These are phyloP conservation scores for Paramecium caudatum DNA, from an alignment of 73 alveolate species.

Conservation along the genomic window DNA sequence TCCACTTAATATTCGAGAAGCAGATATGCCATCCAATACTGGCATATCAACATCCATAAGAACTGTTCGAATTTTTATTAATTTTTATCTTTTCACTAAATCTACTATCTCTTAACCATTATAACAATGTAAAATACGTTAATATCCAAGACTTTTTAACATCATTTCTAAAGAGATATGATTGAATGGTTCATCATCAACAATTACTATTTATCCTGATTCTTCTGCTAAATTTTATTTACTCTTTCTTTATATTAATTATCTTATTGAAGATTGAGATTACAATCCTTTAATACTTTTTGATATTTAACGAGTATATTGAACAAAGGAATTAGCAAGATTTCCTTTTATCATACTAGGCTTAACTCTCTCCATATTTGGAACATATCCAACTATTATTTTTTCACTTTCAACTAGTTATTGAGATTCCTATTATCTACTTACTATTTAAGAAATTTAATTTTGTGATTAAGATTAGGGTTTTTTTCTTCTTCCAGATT, in stretches of 20 bases:
- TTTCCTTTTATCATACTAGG: background rate
- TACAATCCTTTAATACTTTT: too few species aligned
- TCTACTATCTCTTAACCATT: conserved; percentile 51
- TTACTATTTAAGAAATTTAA: background rate
- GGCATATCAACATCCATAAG: conserved; percentile 68
- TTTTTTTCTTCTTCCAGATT: background rate
- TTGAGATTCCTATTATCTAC: background rate
- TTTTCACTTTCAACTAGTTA: background rate
- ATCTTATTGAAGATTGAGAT: background rate
- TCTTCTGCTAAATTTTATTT: conserved; percentile 18
- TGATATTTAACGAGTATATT: too few species aligned
- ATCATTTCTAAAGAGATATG: conserved; percentile 53
- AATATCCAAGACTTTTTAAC: conserved; percentile 25
- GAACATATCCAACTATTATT: background rate
- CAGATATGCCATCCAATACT: conserved; percentile 43
- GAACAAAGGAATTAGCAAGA: background rate
- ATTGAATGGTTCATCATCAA: conserved; percentile 61
- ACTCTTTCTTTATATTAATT: background rate
- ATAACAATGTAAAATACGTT: background rate
- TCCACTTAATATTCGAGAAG: background rate
- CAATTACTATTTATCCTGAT: background rate
- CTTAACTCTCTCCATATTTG: conserved; percentile 14
- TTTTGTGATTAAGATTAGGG: background rate
- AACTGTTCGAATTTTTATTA: background rate
- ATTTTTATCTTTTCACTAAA: conserved; percentile 13